Evolutionary conservation across 2,329 filamentous ascomycete species (phyloP), one percentile per base, ranked within the genome.

Genomic region (Pseudogymnoascus sp.): DNA sequence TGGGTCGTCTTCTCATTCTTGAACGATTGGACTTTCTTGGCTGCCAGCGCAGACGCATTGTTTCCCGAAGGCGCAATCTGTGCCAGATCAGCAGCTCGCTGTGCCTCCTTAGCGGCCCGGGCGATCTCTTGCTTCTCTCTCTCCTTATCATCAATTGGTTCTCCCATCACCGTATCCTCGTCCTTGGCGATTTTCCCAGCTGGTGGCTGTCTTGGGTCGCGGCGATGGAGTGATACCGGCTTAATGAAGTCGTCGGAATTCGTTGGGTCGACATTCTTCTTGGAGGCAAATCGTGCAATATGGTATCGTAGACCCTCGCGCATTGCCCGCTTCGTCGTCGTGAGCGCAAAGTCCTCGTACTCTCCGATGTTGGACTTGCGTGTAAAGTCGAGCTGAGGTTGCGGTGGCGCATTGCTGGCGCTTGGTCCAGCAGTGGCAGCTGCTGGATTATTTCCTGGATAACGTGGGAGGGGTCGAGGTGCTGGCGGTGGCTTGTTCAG

Each of bases 11-110:
- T 96, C 74, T 96, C 93, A 64, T 87, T 83, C 72, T 89, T 86
- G 71, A 89, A 88, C 67, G 88, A 87, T 63, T 86, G 76, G 5
- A 76, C 66, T 58, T 72, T 72, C 62, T 71, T 72, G 11, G 67
- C 61, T 37, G 69, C 69, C 25, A 65, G 18, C 6, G 67, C 67
- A 14, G 68, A 62, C 38, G 75, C 69, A 8, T 83, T 82, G 62
- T 86, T 88, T 25, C 83, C 79, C 1, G 90, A 88, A 0, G 94
- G 94, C 0, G 94, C 94, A 69, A 99, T 97, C 74, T 96, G 91
- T 34, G 94, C 92, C 70, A 93, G 81, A 67, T 96, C 94, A 37
- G 90, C 83, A 16, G 93, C 91, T 18, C 90, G 86, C 71, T 96
- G 89, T 25, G 89, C 90, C 65, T 96, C 90, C 60, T 90, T 86